Evolutionary conservation across 352 stramenopile species (phyloP).

Genomic region (Phytophthora crassamura): DNA sequence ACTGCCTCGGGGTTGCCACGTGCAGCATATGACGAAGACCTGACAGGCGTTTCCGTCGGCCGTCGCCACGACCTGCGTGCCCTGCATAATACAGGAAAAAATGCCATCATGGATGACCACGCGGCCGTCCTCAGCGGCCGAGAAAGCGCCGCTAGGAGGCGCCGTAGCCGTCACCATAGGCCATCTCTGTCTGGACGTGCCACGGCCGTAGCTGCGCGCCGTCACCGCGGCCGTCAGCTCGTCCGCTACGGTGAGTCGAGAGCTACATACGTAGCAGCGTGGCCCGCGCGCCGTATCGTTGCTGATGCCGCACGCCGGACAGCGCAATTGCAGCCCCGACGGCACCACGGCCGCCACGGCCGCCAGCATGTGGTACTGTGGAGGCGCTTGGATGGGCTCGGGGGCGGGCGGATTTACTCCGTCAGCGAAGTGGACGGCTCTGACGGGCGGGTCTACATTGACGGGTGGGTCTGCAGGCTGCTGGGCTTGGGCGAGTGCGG

Average conservation of each 20-base stretch:
- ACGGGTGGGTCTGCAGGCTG: slow-evolving; percentile 4
- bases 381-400: slow-evolving; percentile 15
- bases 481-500: slow-evolving; percentile 14
- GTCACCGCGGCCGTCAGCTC: slow-evolving; percentile 17
- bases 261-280: slow-evolving; percentile 46
- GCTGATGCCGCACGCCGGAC: slow-evolving; percentile 41
- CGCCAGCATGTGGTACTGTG: slow-evolving; percentile 28
- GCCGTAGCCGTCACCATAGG: slow-evolving; percentile 24
- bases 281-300: slow-evolving; percentile 38
- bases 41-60: slow-evolving; percentile 27
- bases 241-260: slow-evolving; percentile 25
- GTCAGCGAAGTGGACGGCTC: slow-evolving; percentile 28
- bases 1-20: slow-evolving; percentile 29
- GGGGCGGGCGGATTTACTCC: slow-evolving; percentile 9
- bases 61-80: slow-evolving; percentile 34
- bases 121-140: slow-evolving; percentile 28
- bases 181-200: slow-evolving; percentile 11
- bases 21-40: slow-evolving; percentile 51
- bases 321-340: slow-evolving; percentile 42
- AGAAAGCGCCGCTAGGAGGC: slow-evolving; percentile 25
- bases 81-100: slow-evolving; percentile 42
- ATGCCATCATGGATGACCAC: slow-evolving; percentile 38
- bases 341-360: neutral
- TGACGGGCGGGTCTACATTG: slow-evolving; percentile 9
- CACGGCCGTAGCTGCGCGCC: neutral